Percentiles rank a stretch among this genome's conserved stretches.
Evolutionary conservation across 345 rosid species (phyloP).

Genomic region (Clarkia xantiana): DNA sequence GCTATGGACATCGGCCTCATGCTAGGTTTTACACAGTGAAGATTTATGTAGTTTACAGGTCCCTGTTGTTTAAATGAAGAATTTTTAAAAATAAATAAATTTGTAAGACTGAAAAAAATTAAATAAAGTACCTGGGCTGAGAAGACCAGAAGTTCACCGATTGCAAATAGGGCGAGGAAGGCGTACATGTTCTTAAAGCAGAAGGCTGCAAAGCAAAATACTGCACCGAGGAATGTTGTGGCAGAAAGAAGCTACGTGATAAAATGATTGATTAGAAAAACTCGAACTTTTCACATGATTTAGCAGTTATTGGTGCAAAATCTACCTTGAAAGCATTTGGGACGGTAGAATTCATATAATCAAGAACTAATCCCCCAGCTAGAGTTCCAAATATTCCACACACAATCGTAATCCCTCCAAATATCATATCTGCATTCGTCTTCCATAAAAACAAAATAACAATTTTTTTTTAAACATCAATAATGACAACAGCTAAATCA

Average conservation of each 20-base stretch:
- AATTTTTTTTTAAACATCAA: no score
- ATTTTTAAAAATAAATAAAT: no score
- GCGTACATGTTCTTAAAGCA: conserved; percentile 74
- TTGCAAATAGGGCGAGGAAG: conserved; percentile 61
- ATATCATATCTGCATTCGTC: conserved; percentile 75
- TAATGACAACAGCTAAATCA: no score
- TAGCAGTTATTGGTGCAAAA: no score
- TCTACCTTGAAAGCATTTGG: conserved; percentile 87
- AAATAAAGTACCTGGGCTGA: conserved; percentile 60
- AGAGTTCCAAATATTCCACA: conserved; percentile 78
- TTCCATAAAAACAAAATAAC: conserved; percentile 11
- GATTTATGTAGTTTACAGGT: conserved; percentile 42
- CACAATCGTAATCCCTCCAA: conserved; percentile 78
- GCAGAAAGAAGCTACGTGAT: conserved; percentile 56
- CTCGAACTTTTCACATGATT: no score
- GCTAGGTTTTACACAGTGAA: conserved; percentile 49
- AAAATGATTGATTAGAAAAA: not conserved
- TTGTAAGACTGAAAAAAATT: no score
- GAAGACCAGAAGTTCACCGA: conserved; percentile 81
- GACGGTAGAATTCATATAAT: conserved; percentile 53
- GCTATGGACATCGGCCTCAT: conserved; percentile 49
- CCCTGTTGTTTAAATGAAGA: conserved; percentile 17
- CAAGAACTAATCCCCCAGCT: conserved; percentile 64
- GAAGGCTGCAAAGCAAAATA: conserved; percentile 73
- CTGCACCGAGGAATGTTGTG: conserved; percentile 57